phyloP scores from a whole-genome alignment of 2,329 filamentous ascomycete species.

The Claviceps paspali region DNA sequence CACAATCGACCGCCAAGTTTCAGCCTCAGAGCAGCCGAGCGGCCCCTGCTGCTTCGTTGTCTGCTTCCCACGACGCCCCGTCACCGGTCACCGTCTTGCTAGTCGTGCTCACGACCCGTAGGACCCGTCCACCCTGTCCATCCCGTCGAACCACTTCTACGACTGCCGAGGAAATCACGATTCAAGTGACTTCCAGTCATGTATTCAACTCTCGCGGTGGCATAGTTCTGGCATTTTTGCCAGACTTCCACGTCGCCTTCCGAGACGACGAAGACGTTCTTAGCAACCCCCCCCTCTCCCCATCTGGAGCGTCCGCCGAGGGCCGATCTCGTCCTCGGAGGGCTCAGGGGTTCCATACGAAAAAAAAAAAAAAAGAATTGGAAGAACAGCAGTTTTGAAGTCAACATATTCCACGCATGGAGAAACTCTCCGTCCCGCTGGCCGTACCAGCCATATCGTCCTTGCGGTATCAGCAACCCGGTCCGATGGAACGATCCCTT shows the following conservation, averaged over 20 bases:
- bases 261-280: constrained; percentile 1
- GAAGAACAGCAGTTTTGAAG: not conserved
- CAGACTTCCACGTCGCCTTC: constrained; percentile 22
- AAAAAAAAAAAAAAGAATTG: not conserved
- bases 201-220: constrained; percentile 26
- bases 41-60: constrained; percentile 6
- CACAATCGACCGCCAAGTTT: constrained; percentile 1
- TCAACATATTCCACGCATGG: constrained; percentile 21
- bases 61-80: constrained; percentile 5
- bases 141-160: constrained; percentile 2
- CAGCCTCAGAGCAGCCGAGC: constrained; percentile 2
- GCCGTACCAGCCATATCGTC: constrained; percentile 38
- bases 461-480: constrained; percentile 33
- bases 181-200: constrained; percentile 25
- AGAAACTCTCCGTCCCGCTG: constrained; percentile 21
- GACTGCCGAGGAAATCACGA: constrained; percentile 13
- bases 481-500: constrained; percentile 48
- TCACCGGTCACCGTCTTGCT: not conserved
- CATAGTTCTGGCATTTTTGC: constrained; percentile 34
- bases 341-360: not conserved
- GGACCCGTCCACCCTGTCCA: too few species aligned
- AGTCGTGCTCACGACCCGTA: not conserved
- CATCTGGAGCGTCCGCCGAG: not conserved
- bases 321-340: not conserved
- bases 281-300: not conserved